Base-by-base conservation (phyloP, 73 alveolate species). In the Blepharisma japonicum region DNA sequence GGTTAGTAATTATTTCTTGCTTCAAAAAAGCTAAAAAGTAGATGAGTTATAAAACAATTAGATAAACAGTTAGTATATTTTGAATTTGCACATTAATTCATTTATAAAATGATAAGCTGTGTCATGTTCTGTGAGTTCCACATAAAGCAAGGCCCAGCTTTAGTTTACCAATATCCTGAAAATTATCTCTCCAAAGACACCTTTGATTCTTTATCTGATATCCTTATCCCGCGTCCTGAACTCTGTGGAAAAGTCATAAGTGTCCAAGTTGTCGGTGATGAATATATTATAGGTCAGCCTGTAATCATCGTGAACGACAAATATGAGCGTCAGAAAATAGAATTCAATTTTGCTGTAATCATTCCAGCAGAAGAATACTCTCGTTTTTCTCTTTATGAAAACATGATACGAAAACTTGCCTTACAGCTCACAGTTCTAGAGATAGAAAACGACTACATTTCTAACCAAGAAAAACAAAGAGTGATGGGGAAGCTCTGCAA, bases 191-290 rank as follows among this genome's bases (percentile, higher is more conserved):
- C 76, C 66, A 39, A 70, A n/a, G 80, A 70, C 14, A 20, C n/a
- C 68, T 70, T 70, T 70, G 66, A 45, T 9, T 11, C 18, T 14
- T n/a, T 70, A 14, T 45, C 68, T 14, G 66, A 70, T 25, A 14
- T 38, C 6, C 80, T 70, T 70, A 70, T 70, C 42, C 80, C 80
- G 11, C 25, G 14, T 45, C 80, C 80, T 39, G 68, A 70, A 47
- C 80, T 70, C 9, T 70, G 80, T 70, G 80, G 80, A 14, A 70
- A 47, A 45, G 55, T 70, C 42, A n/a, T 70, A 11, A 70, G 71
- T 7, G 42, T n/a, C 55, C 27, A 70, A 70, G 55, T 39, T 70
- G 32, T 70, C 61, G 66, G 27, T 18, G 61, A 70, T 9, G 66
- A 45, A 8, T 70, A 18, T 45, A 45, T 70, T 1, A n/a, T 70